Conservation (phyloP, 306 rosid genomes). For the Gastrolobium villosum region DNA sequence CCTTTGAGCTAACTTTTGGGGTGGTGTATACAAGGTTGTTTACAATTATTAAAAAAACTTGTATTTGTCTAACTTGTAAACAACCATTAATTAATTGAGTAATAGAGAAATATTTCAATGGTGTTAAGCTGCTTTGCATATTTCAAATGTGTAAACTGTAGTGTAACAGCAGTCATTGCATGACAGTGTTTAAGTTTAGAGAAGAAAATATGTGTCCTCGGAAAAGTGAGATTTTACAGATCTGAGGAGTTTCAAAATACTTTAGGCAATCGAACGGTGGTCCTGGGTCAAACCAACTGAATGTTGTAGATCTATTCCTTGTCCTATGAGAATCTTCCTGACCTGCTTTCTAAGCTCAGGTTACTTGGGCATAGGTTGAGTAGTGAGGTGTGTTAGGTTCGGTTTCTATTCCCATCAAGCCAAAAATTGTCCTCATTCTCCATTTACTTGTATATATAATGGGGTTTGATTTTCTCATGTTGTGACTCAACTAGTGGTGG, state of each 20-base stretch:
- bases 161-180: slow-evolving; percentile 16
- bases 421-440: background rate
- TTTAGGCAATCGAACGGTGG: slow-evolving; percentile 13
- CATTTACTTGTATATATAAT: background rate
- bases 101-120: background rate
- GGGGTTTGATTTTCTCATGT: no score
- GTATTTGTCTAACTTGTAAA: background rate
- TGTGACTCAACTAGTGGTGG: no score
- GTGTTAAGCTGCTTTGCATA: background rate
- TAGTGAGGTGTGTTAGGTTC: background rate
- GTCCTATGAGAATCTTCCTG: background rate
- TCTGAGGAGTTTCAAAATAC: slow-evolving; percentile 29
- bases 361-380: no score
- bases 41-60: background rate
- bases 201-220: background rate
- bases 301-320: slow-evolving; percentile 13
- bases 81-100: background rate
- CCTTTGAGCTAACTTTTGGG: no score
- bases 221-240: slow-evolving; percentile 25
- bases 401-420: background rate
- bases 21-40: no score
- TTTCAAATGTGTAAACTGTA: background rate
- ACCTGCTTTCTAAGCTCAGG: background rate
- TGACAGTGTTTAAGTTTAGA: background rate
- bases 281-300: background rate